phyloP scores from a whole-genome alignment of 1,284 basidiomycete genomes.

The Cystobasidium slooffiae region DNA sequence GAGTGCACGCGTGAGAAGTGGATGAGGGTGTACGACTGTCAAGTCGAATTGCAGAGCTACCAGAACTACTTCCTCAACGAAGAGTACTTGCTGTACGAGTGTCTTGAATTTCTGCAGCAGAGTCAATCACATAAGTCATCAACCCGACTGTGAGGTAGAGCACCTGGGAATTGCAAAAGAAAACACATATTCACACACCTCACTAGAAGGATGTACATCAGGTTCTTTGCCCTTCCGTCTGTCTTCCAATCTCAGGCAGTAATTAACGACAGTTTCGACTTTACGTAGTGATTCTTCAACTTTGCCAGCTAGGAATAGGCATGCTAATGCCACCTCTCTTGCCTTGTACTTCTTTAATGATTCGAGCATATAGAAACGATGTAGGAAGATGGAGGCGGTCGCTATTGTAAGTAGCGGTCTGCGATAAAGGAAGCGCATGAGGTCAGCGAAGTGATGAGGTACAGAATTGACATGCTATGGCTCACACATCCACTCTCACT shows the following conservation, averaged over 20 bases:
- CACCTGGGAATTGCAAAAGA: no score
- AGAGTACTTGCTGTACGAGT: constrained; percentile 47
- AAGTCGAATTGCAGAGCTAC: constrained; percentile 53
- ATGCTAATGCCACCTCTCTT: constrained; percentile 47
- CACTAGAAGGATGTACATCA: constrained; percentile 43
- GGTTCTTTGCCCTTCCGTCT: constrained; percentile 38
- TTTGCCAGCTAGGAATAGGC: constrained; percentile 54
- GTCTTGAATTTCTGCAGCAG: constrained; percentile 39
- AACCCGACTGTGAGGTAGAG: no score
- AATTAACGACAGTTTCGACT: constrained; percentile 48
- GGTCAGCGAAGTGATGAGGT: neutral
- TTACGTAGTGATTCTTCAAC: constrained; percentile 50
- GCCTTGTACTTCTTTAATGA: constrained; percentile 47
- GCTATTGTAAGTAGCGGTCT: constrained; percentile 48
- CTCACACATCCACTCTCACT: constrained; percentile 38
- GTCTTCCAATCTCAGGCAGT: constrained; percentile 43
- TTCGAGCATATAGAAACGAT: constrained; percentile 55
- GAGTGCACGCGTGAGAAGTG: constrained; percentile 33
- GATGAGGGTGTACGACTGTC: constrained; percentile 51
- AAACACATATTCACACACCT: constrained; percentile 11
- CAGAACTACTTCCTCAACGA: constrained; percentile 52
- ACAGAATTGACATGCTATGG: neutral
- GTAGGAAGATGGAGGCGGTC: constrained; percentile 51
- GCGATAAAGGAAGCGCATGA: neutral
- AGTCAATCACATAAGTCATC: neutral